phyloP scores from a whole-genome alignment of 257 asterid genomes.

The Solanum sitiens region DNA sequence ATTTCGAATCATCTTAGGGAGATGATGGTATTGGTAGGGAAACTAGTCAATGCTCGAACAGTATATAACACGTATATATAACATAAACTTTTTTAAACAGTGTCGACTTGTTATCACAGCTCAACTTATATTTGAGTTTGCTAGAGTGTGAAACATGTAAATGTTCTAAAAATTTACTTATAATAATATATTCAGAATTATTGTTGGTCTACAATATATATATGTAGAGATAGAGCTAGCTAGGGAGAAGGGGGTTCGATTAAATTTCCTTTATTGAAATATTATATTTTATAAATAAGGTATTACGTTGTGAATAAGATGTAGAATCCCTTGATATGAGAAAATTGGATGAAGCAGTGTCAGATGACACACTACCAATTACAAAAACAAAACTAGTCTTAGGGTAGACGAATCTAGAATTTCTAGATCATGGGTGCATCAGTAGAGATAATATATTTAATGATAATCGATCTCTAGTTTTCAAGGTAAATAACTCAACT shows the following conservation, averaged over 20 bases:
- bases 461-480: neutral
- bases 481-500: neutral
- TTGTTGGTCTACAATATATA: neutral
- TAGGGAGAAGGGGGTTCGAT: neutral
- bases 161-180: neutral
- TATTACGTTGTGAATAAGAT: neutral
- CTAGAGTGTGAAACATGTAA: neutral
- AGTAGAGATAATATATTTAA: no score
- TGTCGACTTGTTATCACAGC: neutral
- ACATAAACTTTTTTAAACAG: neutral
- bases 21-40: neutral
- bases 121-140: neutral
- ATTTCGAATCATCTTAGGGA: conserved; percentile 7
- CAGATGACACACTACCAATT: neutral
- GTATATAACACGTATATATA: no score
- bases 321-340: neutral
- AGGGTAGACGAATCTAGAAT: no score
- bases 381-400: neutral
- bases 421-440: neutral
- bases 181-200: neutral
- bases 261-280: neutral
- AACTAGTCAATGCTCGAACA: neutral
- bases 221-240: neutral
- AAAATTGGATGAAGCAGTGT: neutral
- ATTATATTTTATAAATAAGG: no score